phyloP scores from a whole-genome alignment of 805 yeast species.

The Candida boleticola region DNA sequence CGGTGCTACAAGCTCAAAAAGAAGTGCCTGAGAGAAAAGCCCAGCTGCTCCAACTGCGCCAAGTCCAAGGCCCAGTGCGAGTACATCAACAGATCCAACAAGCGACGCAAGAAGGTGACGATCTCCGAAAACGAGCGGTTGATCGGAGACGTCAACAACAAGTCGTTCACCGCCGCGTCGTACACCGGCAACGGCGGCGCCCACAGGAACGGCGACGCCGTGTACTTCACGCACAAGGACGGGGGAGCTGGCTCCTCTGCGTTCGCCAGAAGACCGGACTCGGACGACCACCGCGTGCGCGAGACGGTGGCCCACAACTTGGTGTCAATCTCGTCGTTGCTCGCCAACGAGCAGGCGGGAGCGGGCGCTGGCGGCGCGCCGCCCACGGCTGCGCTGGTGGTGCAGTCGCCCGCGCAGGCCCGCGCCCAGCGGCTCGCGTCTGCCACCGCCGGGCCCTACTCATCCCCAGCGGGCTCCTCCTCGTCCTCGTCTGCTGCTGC shows the following conservation, averaged over 20 bases:
- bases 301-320: conserved; percentile 16
- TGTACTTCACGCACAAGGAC: conserved; percentile 1
- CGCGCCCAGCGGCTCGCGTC: background rate
- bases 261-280: background rate
- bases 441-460: background rate
- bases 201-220: background rate
- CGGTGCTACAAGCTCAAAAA: conserved; percentile 43
- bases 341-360: conserved; percentile 13
- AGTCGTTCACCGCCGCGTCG: conserved; percentile 1
- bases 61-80: conserved; percentile 36
- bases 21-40: conserved; percentile 38
- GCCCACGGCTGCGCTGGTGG: background rate
- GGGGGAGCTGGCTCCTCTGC: background rate
- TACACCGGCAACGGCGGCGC: background rate
- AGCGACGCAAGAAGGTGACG: conserved; percentile 18
- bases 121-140: conserved; percentile 5
- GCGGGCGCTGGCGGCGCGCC: background rate
- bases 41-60: conserved; percentile 36
- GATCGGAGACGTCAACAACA: conserved; percentile 3
- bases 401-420: background rate
- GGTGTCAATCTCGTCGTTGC: conserved; percentile 22
- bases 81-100: conserved; percentile 31
- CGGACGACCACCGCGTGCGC: background rate
- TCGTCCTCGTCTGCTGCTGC: too few relatives aligned
- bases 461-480: background rate